Evolutionary conservation across 371 early-diverging fungal genomes (phyloP), one percentile per base, ranked within the genome.

Genomic region (Smittium culicis): DNA sequence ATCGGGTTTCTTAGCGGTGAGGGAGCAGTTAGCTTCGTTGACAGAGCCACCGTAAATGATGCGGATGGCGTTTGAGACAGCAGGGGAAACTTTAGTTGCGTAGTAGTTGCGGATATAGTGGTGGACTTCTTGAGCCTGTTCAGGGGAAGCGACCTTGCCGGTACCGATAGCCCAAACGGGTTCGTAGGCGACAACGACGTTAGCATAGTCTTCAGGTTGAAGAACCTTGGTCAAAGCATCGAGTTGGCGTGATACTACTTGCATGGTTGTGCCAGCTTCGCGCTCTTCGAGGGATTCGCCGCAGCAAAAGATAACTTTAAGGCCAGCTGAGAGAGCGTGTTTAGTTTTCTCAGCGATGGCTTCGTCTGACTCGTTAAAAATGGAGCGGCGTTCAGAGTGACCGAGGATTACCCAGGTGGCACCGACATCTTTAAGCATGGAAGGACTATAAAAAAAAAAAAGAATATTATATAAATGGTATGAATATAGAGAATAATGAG

Each of bases 121-220:
- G 79, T 98, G 99, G 65, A 91, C 92, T 73, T 98, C 96, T 83
- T 97, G 95, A 59, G 99, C 99, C 83, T 98, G 94, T 64, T 90
- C 85, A 64, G 93, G 93, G 33, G 95, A 90, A 45, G 99, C 97
- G 14, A 96, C 93, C 86, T 93, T 92, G 74, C 98, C 99, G 35
- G 99, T 98, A 70, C 99, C 99, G 77, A 83, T 91, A 66, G 99
- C 99, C 99, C 99, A 99, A 64, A 99, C 96, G 66, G 99, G 99
- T 83, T 99, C 99, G 78, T 99, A 99, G 71, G 99, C 99, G 79
- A 99, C 81, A 35, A 97, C 97, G 67, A 99, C 86, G 74, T 91
- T 83, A 67, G 82, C 77, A 96, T 94, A 94, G 82, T 93, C 90
- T 29, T 65, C 66, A 66, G 69, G 72, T 63, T 79, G 75, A 71